Percentiles rank a stretch among this genome's conserved stretches.
Evolutionary conservation across 306 rosid genomes (phyloP).

Genomic region (Castanea mollissima): DNA sequence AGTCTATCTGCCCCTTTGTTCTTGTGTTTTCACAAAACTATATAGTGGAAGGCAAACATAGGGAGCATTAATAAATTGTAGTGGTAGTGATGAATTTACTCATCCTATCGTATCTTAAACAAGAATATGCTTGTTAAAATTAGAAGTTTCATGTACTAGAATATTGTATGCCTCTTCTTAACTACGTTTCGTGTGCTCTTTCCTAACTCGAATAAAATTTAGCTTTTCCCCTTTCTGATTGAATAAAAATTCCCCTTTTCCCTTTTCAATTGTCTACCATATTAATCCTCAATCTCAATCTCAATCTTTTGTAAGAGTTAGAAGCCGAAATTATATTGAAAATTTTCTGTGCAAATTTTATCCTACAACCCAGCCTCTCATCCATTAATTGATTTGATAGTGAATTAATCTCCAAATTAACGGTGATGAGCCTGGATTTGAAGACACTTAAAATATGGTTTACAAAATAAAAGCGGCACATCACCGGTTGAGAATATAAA

Average conservation of each 20-base stretch:
- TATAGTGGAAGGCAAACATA: neutral
- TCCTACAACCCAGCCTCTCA: no score
- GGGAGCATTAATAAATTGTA: neutral
- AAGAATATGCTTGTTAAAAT: constrained; percentile 17
- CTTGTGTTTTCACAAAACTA: neutral
- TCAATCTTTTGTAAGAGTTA: neutral
- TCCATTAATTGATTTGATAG: no score
- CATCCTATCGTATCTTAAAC: constrained; percentile 1
- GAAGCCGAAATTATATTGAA: no score
- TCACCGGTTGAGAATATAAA: no score
- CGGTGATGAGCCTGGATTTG: no score
- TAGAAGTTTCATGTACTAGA: constrained; percentile 11
- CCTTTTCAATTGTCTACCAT: neutral
- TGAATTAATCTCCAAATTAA: no score
- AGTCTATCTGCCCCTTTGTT: constrained; percentile 1
- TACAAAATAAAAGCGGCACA: no score
- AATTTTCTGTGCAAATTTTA: no score
- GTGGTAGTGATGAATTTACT: constrained; percentile 11
- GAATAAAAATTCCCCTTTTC: neutral
- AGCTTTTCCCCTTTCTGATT: no score
- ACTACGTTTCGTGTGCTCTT: neutral
- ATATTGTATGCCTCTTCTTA: neutral
- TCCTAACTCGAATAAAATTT: neutral
- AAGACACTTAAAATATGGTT: no score
- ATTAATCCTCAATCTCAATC: no score